Percentiles rank a stretch among this genome's conserved stretches.
Conservation (phyloP, 305 asterid species). For the Caryopteris hybrid region DNA sequence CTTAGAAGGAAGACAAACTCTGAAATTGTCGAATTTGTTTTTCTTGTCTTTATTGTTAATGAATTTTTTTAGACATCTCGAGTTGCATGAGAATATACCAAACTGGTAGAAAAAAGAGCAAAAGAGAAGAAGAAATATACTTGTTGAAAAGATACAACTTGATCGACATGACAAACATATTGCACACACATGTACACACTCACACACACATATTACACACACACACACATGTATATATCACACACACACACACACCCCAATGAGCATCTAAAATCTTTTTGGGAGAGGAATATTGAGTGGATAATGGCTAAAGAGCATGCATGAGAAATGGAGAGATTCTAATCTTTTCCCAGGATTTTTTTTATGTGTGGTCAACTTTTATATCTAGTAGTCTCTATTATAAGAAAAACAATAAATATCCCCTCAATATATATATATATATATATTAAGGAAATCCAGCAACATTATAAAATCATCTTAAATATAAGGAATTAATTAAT, state of each 20-base stretch:
- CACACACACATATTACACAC: neutral
- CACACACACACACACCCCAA: neutral
- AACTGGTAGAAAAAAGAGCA: neutral
- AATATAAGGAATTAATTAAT: too few species aligned
- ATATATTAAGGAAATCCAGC: too few species aligned
- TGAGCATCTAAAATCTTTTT: neutral
- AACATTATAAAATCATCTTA: too few species aligned
- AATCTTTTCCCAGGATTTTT: neutral
- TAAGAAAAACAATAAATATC: neutral
- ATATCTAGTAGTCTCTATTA: neutral
- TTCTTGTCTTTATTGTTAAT: too few species aligned
- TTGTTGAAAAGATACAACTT: neutral
- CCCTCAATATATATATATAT: too few species aligned
- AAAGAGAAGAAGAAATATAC: conserved; percentile 18
- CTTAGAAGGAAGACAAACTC: too few species aligned
- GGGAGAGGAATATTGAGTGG: conserved; percentile 5
- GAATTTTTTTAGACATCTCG: conserved; percentile 1
- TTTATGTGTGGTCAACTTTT: neutral
- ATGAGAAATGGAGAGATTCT: conserved; percentile 15
- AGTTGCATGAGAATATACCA: conserved; percentile 21
- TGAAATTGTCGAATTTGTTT: too few species aligned
- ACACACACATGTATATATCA: neutral
- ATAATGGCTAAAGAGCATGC: conserved; percentile 6
- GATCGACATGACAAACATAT: neutral
- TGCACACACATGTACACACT: neutral